Evolutionary conservation across 495 filamentous ascomycete genomes (phyloP), one percentile per base, ranked within the genome.

Genomic region (Chaetomium cochliodes): DNA sequence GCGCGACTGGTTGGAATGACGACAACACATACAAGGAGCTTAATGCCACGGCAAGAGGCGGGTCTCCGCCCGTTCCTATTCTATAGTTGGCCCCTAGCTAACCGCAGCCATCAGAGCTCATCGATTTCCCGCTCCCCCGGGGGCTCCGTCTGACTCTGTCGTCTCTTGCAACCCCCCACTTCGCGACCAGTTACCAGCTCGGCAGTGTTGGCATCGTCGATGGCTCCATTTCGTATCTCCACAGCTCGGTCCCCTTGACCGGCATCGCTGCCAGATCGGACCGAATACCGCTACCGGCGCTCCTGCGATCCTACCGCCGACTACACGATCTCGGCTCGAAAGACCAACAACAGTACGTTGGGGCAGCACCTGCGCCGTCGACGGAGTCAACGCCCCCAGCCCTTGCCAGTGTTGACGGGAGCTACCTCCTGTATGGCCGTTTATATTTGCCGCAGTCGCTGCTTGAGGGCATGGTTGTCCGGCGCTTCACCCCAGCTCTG

Each of bases 21-120:
- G 92, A 98, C 79, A 98, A 97, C 77, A 91, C 88, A 16, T 98
- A 98, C 78, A 87, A 89, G 63, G 85, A 88, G 44, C 84, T 98
- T 64, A 97, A 91, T 51, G 88, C 88, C 50, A 97, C 96, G 16
- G 87, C 92, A 42, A 84, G 90, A 81, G 90, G 92, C 90, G 78
- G 53, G 76, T 67, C 52, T 30, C 33, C 1, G 22, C 3, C 25
- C 0, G 39, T 44, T n/a, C 23, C 12, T 9, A 20, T 23, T 28
- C 1, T 20, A 51, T 51, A 23, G 37, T 16, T 30, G 6, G 6
- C 20, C n/a, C 30, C 5, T 30, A n/a, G 6, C 8, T 12, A 16
- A 16, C 8, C 15, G 54, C 50, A 12, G 25, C 25, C 18, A 49
- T 30, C 66, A 96, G 92, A 88, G 54, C 83, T 96, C 44, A 85